Evolutionary conservation across 768 basidiomycete genomes (phyloP), one percentile per base, ranked within the genome.

Genomic region (Mycena galericulata): DNA sequence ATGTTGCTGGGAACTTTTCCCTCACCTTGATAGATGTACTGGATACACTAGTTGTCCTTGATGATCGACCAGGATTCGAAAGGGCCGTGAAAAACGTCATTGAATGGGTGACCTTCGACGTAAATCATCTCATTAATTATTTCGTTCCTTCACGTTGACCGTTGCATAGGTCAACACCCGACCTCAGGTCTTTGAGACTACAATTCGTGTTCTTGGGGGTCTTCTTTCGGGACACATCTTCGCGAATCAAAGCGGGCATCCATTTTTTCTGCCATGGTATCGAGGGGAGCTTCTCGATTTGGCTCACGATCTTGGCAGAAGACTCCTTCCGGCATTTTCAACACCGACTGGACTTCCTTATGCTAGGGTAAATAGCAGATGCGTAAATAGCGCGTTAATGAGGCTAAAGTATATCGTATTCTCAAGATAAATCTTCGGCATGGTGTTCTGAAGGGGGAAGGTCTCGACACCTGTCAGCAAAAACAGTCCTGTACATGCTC

Each of bases 181-280:
- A 78, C 96, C 98, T n/a, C 97, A 99, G 85, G 92, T 99, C 5
- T 99, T 99, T 75, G 97, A 99, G 82, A 94, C 94, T 12, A 98
- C 95, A 1, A 99, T 99, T 62, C 90, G 97, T 29, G 95, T 96
- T 8, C 83, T 99, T 11, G 98, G 98, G 4, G 95, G 96, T 5
- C 86, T 99, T 40, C 78, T 96, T 17, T 95, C 94, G 9, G 96
- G 89, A 27, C 96, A 96, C 73, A 88, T 92, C 57, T 93, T 90
- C 76, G 93, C 94, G n/a, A 89, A 84, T 67, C 83, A 88, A 55
- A 80, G 84, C 2, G 87, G 81, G 2, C 89, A 90, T 40, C 88
- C 89, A 22, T 95, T 95, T 74, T 82, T 89, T 74, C 81, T 97
- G 43, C 89, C 92, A 4, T 95, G 94, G 93, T 98, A 99, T 76